A percentile compares a stretch with the other conserved stretches of the same genome.
Evolutionary conservation across 805 yeast species (phyloP).

Genomic region (Candida rishiriensis): DNA sequence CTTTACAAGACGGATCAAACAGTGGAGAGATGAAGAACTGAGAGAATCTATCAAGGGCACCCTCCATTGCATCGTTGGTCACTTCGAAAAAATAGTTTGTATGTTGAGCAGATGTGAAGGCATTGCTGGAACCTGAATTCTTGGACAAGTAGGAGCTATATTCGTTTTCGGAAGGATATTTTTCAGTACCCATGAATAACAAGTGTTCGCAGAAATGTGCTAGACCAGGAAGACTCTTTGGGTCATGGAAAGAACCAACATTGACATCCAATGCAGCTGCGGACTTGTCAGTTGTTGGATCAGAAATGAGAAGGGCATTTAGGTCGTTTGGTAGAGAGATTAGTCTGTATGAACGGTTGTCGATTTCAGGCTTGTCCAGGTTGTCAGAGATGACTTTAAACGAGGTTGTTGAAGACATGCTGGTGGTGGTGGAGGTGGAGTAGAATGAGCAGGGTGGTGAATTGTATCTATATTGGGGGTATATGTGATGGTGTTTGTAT

Average conservation of each 20-base stretch:
- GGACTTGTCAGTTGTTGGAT: constrained; percentile 65
- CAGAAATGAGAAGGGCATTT: constrained; percentile 60
- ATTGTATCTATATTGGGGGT: too few relatives aligned
- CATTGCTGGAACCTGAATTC: constrained; percentile 88
- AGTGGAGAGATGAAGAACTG: constrained; percentile 89
- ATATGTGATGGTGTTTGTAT: too few relatives aligned
- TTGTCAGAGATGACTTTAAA: constrained; percentile 16
- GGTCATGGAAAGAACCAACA: constrained; percentile 73
- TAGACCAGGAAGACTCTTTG: constrained; percentile 58
- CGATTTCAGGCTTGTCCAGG: constrained; percentile 46
- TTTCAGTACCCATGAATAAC: constrained; percentile 73
- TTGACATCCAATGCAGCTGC: constrained; percentile 79
- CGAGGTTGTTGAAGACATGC: constrained; percentile 1
- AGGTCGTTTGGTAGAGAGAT: constrained; percentile 56
- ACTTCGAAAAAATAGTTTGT: constrained; percentile 92
- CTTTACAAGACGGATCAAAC: constrained; percentile 69
- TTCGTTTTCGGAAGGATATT: constrained; percentile 72
- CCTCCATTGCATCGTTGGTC: constrained; percentile 67
- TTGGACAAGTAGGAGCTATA: constrained; percentile 69
- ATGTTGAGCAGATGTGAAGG: constrained; percentile 83
- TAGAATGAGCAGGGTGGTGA: too few relatives aligned
- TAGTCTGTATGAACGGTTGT: constrained; percentile 71
- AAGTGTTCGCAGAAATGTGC: constrained; percentile 79
- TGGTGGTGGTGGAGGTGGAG: background rate
- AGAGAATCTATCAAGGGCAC: constrained; percentile 88